Percentiles rank a stretch among this genome's conserved stretches.
phyloP scores from a whole-genome alignment of 805 yeast species.

The Candida nitratophila region DNA sequence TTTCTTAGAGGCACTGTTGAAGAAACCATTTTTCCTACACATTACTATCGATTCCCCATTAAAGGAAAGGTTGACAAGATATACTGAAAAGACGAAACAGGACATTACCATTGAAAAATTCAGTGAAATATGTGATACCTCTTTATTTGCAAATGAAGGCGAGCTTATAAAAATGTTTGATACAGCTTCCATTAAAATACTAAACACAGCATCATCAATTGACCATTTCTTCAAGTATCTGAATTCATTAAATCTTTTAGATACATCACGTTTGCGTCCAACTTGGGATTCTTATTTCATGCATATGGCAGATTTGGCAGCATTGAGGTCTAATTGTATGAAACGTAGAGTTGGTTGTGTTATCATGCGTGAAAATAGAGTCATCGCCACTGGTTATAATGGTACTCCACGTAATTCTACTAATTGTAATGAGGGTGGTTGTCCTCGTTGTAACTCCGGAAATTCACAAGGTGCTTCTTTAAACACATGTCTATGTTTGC shows the following conservation, averaged over 20 bases:
- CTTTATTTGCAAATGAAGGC: constrained; percentile 7
- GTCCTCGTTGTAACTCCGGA: constrained; percentile 78
- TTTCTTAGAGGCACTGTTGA: constrained; percentile 40
- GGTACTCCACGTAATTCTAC: constrained; percentile 89
- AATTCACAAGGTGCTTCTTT: constrained; percentile 55
- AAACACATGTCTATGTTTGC: constrained; percentile 85
- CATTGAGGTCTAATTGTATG: constrained; percentile 92
- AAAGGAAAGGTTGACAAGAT: constrained; percentile 35
- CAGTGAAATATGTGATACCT: constrained; percentile 24
- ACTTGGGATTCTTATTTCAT: constrained; percentile 96
- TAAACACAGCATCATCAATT: constrained; percentile 38
- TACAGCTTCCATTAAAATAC: constrained; percentile 49
- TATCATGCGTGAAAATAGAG: constrained; percentile 75
- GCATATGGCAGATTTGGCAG: constrained; percentile 89
- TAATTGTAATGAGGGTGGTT: constrained; percentile 96
- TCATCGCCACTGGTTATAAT: constrained; percentile 93
- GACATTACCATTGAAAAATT: constrained; percentile 15
- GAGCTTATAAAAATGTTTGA: constrained; percentile 34
- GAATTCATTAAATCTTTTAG: constrained; percentile 34
- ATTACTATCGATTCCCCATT: constrained; percentile 71
- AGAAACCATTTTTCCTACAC: constrained; percentile 82
- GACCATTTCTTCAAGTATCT: constrained; percentile 32
- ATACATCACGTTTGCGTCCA: constrained; percentile 67
- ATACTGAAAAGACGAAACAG: constrained; percentile 4
- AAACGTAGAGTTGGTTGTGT: constrained; percentile 97